Evolutionary conservation across 1,139 yeast genomes (phyloP), one percentile per base, ranked within the genome.

Genomic region (Saccharomyces pastorianus): DNA sequence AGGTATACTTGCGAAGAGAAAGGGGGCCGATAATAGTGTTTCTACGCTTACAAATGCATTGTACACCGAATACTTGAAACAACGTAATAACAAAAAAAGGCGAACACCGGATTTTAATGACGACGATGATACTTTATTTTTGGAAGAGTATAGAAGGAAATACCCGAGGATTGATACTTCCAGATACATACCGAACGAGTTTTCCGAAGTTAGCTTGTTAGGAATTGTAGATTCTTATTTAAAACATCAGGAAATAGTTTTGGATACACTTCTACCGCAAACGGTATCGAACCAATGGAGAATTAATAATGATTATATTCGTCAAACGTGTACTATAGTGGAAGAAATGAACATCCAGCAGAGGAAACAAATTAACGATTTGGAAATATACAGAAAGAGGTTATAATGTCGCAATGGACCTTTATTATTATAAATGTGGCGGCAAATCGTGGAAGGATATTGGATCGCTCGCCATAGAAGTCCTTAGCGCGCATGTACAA

Each of bases 251-350:
- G 59, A 61, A 46, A 47, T 64, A 17, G 54, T 55, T 13, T 51
- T 66, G 34, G 47, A 56, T 26, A 50, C 54, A 9, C 51, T 62
- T 31, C 26, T 66, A 31, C 57, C 64, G 4, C 54, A 56, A 51
- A 66, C 70, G 5, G 26, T 64, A n/a, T 54, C 60, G 29, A 64
- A 59, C 38, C 71, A 66, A 48, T 64, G 69, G 67, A 61, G 59
- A 3, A 51, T 65, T 3, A 64, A 63, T 52, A 64, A 60, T 48
- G 66, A 62, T 25, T 60, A 55, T 42, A 49, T 63, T 20, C 48
- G 47, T 6, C 48, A 51, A 31, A 56, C 53, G 32, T 51, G 50
- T 2, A 54, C 49, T 5, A 51, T 42, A 27, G 41, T 62, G 6
- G 53, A 58, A 28, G 49, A 52, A 7, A 49, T 52, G 32, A 49